Evolutionary conservation across 164 flowering plant species (phyloP).

Genomic region (Stephania yunnanensis): DNA sequence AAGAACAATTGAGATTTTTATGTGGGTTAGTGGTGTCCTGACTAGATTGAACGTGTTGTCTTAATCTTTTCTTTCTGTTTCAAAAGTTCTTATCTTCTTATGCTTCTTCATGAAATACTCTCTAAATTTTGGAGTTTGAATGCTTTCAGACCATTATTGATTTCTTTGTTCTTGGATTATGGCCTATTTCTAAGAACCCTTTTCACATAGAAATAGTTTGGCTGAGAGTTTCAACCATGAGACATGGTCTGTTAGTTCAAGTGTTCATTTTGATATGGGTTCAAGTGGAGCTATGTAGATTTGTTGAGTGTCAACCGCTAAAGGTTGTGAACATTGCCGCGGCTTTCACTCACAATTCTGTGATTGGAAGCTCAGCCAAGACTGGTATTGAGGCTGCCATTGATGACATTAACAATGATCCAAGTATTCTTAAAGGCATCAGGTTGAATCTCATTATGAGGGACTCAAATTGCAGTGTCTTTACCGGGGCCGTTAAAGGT

Average conservation of each 20-base stretch:
- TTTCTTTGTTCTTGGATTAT: not conserved
- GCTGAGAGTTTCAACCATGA: conserved; percentile 13
- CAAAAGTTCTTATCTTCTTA: not conserved
- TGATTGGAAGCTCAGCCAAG: conserved; percentile 69
- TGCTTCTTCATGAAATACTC: not conserved
- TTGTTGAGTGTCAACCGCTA: conserved; percentile 33
- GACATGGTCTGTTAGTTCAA: conserved; percentile 4
- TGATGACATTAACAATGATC: conserved; percentile 54
- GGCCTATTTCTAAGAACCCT: not conserved
- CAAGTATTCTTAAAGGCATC: conserved; percentile 48
- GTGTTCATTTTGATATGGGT: conserved; percentile 26
- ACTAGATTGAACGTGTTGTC: not conserved
- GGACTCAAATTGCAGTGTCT: conserved; percentile 57
- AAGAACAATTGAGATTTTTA: not conserved
- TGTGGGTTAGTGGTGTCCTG: not conserved
- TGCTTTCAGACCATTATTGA: not conserved
- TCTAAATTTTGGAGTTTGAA: conserved; percentile 1
- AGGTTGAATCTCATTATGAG: conserved; percentile 35
- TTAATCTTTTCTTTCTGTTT: not conserved
- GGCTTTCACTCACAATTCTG: conserved; percentile 57
- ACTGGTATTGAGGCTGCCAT: conserved; percentile 56
- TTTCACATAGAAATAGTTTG: not conserved
- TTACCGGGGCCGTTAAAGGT: conserved; percentile 64
- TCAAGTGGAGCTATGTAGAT: conserved; percentile 13
- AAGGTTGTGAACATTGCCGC: conserved; percentile 62